Base-by-base conservation (phyloP, 768 basidiomycete genomes). In the Suillus lakei region DNA sequence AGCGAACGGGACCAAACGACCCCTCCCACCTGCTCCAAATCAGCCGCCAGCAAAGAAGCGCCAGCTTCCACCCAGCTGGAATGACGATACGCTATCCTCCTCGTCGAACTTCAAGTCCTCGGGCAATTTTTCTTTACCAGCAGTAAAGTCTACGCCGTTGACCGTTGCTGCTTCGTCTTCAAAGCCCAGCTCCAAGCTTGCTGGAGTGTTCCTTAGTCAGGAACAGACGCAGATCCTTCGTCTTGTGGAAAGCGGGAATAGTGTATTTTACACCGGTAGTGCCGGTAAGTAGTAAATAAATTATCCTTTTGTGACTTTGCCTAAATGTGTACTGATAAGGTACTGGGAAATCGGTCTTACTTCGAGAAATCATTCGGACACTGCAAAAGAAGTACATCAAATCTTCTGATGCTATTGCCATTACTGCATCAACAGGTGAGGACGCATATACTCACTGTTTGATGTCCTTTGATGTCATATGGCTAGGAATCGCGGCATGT, bases 191-290 rank as follows among this genome's bases (percentile, higher is more conserved):
- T 46, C 67, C 2, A 75, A 75, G 64, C 71, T 74, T 39, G 74
- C 85, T 2, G 66, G 77, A 2, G 77, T 95, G 23, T 84, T 86
- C 67, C 82, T 99, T 65, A 97, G 95, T 76, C 78, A 85, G 65
- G 96, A 99, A 73, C 98, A 99, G 78, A 88, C 82, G 60, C 86
- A 91, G 65, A 93, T 99, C 56, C 80, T 98, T 66, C 84, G 86
- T 64, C 82, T 98, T 41, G 96, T 96, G 1, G 80, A 89, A 39
- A 81, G 86, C 15, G 88, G 87, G 3, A 76, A 88, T 54, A 97
- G 89, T 71, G 72, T 99, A 36, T 99, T 99, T 73, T 99, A 98
- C 76, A 99, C 97, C 2, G 98, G 98, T 32, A 95, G 93, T 81
- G 98, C 98, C 65, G 97, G 96, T 98, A 68, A 68, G 89, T 78